Evolutionary conservation across 495 filamentous ascomycete genomes (phyloP).

Genomic region (Aspergillus affinis): DNA sequence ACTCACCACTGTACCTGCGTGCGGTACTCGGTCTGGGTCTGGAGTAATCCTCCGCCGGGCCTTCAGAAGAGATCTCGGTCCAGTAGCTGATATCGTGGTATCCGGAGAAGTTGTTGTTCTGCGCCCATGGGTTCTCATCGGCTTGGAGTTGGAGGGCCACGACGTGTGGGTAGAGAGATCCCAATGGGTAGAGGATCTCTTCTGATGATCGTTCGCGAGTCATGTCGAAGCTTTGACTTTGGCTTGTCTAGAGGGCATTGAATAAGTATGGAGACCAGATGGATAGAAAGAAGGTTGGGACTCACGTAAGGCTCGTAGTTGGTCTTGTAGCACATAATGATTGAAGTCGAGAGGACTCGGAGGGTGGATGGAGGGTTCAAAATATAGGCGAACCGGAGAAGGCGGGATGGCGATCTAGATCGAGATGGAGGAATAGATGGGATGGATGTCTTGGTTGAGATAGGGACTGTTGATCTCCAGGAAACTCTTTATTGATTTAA

Average conservation of each 20-base stretch:
- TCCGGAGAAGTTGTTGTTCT: slow-evolving; percentile 39
- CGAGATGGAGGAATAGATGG: slow-evolving; percentile 6
- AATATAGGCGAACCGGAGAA: slow-evolving; percentile 2
- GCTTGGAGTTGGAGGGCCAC: slow-evolving; percentile 39
- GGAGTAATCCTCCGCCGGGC: slow-evolving; percentile 20
- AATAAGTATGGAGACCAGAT: background rate
- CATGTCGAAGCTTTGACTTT: slow-evolving; percentile 24
- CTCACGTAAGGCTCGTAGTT: slow-evolving; percentile 48
- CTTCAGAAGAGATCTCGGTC: slow-evolving; percentile 36
- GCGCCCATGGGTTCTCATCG: slow-evolving; percentile 27
- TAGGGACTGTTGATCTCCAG: background rate
- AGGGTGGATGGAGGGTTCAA: background rate
- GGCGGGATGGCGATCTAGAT: background rate
- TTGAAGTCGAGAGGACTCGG: slow-evolving; percentile 7
- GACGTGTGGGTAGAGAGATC: slow-evolving; percentile 42
- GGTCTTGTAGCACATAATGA: slow-evolving; percentile 42
- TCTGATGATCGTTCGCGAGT: slow-evolving; percentile 32
- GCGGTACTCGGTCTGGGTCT: slow-evolving; percentile 11
- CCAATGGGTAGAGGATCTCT: slow-evolving; percentile 40
- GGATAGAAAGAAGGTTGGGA: slow-evolving; percentile 1
- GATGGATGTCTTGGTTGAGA: background rate
- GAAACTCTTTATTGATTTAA: background rate
- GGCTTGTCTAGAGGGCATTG: slow-evolving; percentile 15
- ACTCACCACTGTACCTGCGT: slow-evolving; percentile 34
- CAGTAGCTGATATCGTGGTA: slow-evolving; percentile 39